Conservation (phyloP, 164 flowering plant genomes). For the Malania oleifera region DNA sequence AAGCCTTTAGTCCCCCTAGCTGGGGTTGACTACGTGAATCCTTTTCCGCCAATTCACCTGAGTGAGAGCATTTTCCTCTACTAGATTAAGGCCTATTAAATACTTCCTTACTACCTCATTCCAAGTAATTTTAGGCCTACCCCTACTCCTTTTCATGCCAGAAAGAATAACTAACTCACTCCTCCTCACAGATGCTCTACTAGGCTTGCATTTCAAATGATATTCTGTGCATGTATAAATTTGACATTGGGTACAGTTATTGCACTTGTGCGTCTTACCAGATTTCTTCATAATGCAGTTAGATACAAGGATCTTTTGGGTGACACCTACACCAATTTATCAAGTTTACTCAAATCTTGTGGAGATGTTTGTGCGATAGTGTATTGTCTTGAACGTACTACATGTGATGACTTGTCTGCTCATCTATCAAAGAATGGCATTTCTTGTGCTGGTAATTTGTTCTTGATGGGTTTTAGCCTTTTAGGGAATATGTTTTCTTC, state of each 20-base stretch:
- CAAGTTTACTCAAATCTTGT: slow-evolving; percentile 48
- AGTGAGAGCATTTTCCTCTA: too few species aligned
- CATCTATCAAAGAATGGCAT: slow-evolving; percentile 64
- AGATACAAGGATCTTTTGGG: slow-evolving; percentile 85
- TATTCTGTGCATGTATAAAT: too few species aligned
- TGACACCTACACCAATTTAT: slow-evolving; percentile 64
- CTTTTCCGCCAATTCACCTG: too few species aligned
- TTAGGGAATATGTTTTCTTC: neutral
- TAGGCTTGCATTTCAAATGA: too few species aligned
- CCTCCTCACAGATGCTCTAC: too few species aligned
- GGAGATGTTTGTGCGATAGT: slow-evolving; percentile 73
- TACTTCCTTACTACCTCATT: too few species aligned
- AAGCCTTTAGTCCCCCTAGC: too few species aligned
- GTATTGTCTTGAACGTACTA: slow-evolving; percentile 84
- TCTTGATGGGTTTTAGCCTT: neutral
- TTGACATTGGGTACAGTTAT: neutral
- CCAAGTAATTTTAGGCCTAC: too few species aligned
- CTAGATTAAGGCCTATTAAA: too few species aligned
- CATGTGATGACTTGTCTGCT: slow-evolving; percentile 74
- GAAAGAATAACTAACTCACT: too few species aligned
- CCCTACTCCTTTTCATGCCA: too few species aligned
- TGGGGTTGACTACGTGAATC: too few species aligned
- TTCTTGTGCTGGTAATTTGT: slow-evolving; percentile 72
- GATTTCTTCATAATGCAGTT: slow-evolving; percentile 44
- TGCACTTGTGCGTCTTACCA: slow-evolving; percentile 3